Conservation (phyloP, 1,284 basidiomycete species). For the Melampsora larici-populina region DNA sequence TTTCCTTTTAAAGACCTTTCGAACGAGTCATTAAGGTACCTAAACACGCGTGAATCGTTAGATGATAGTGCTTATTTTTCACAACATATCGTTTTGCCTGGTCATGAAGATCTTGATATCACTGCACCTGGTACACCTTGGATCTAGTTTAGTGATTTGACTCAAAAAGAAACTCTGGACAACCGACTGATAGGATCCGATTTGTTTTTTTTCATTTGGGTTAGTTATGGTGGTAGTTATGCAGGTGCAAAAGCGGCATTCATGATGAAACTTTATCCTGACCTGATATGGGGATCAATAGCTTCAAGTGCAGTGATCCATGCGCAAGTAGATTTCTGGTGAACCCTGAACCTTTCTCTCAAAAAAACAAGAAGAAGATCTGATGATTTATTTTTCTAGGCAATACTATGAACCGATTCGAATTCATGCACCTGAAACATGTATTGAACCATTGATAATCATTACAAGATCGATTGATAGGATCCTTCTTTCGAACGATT, state of each 20-base stretch:
- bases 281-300: constrained; percentile 50
- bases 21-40: constrained; percentile 44
- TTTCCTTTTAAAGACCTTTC: not conserved
- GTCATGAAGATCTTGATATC: constrained; percentile 33
- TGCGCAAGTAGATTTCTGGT: constrained; percentile 47
- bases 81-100: constrained; percentile 47
- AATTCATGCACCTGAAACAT: constrained; percentile 27
- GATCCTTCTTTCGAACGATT: not conserved
- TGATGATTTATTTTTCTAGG: constrained; percentile 4
- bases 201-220: not conserved
- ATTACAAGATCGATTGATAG: not conserved
- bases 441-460: not conserved
- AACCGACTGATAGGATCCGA: not conserved
- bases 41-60: constrained; percentile 51
- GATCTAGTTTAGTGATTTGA: constrained; percentile 46
- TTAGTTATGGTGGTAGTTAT: constrained; percentile 51
- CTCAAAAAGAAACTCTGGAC: not conserved
- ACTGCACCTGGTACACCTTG: constrained; percentile 43
- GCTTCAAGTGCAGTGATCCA: constrained; percentile 50
- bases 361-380: too few relatives aligned
- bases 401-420: constrained; percentile 45
- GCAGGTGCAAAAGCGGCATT: constrained; percentile 51
- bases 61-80: constrained; percentile 51
- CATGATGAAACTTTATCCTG: constrained; percentile 50
- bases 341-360: constrained; percentile 47